Percentiles rank a stretch among this genome's conserved stretches.
Evolutionary conservation across 345 rosid species (phyloP).

Genomic region (Hibiscus mutabilis): DNA sequence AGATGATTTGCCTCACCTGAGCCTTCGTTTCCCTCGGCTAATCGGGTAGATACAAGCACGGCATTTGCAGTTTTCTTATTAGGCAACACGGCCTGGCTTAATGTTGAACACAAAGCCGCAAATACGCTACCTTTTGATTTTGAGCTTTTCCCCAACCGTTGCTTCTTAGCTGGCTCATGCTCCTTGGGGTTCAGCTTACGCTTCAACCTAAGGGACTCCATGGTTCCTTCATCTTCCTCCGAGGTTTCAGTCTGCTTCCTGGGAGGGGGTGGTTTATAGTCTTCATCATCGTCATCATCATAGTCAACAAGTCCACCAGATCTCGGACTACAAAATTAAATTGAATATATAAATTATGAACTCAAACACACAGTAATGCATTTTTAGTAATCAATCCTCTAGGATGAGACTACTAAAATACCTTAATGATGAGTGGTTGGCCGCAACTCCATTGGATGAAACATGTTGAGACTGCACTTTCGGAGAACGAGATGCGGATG

Average conservation of each 20-base stretch:
- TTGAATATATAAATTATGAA: not conserved
- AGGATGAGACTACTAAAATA: constrained; percentile 18
- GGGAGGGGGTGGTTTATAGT: constrained; percentile 71
- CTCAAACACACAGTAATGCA: not conserved
- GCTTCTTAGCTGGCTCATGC: constrained; percentile 53
- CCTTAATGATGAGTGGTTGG: constrained; percentile 52
- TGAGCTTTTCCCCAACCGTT: constrained; percentile 44
- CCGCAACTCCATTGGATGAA: constrained; percentile 66
- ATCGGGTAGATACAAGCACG: constrained; percentile 17
- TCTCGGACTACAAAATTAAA: constrained; percentile 40
- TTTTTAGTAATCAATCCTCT: not conserved
- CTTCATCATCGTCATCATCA: constrained; percentile 88
- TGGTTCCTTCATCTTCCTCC: constrained; percentile 64
- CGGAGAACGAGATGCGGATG: constrained; percentile 56
- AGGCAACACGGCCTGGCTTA: constrained; percentile 79
- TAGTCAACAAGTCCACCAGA: constrained; percentile 90
- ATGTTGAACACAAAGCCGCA: constrained; percentile 74
- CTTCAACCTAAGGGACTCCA: constrained; percentile 59
- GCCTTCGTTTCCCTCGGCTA: constrained; percentile 27
- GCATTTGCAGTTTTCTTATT: constrained; percentile 43
- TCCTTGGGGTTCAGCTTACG: constrained; percentile 55
- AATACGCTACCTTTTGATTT: constrained; percentile 63
- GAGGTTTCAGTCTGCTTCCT: constrained; percentile 52
- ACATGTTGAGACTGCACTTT: constrained; percentile 49
- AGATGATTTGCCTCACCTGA: not conserved